Evolutionary conservation across 495 filamentous ascomycete genomes (phyloP).

Genomic region (Penicilliopsis zonata): DNA sequence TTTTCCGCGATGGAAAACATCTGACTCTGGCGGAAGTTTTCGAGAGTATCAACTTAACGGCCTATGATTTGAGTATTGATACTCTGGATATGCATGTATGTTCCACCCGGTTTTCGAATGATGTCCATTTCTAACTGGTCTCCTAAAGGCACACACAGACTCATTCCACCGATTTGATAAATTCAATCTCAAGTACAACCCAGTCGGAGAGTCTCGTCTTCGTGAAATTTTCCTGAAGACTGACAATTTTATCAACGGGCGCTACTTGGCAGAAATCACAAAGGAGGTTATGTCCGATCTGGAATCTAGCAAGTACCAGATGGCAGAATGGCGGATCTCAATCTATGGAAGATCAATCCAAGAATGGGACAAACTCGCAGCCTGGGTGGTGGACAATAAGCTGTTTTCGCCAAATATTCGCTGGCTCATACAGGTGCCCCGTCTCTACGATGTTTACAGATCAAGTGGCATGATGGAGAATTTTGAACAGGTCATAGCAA

Average conservation of each 20-base stretch:
- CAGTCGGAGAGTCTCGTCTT: constrained; percentile 86
- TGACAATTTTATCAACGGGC: constrained; percentile 92
- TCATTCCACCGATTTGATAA: constrained; percentile 99
- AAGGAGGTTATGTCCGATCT: constrained; percentile 97
- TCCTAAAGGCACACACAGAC: constrained; percentile 75
- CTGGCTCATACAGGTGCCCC: constrained; percentile 92
- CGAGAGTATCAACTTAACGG: constrained; percentile 90
- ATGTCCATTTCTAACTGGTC: constrained; percentile 6
- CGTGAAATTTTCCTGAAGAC: constrained; percentile 97
- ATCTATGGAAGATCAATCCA: constrained; percentile 86
- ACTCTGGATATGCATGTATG: constrained; percentile 95
- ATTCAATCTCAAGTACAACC: constrained; percentile 98
- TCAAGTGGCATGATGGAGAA: constrained; percentile 70
- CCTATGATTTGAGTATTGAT: constrained; percentile 96
- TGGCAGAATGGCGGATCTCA: constrained; percentile 98
- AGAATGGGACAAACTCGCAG: constrained; percentile 96
- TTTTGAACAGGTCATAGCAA: constrained; percentile 83
- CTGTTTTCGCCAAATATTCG: constrained; percentile 94
- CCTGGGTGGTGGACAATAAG: constrained; percentile 99
- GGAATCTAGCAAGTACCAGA: constrained; percentile 98
- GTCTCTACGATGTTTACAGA: constrained; percentile 94
- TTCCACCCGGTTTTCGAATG: constrained; percentile 5
- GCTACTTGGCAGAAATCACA: constrained; percentile 93
- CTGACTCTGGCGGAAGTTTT: constrained; percentile 89
- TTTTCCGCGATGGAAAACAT: constrained; percentile 86